phyloP scores from a whole-genome alignment of 331 rosid genomes.

The Malus hybrid region DNA sequence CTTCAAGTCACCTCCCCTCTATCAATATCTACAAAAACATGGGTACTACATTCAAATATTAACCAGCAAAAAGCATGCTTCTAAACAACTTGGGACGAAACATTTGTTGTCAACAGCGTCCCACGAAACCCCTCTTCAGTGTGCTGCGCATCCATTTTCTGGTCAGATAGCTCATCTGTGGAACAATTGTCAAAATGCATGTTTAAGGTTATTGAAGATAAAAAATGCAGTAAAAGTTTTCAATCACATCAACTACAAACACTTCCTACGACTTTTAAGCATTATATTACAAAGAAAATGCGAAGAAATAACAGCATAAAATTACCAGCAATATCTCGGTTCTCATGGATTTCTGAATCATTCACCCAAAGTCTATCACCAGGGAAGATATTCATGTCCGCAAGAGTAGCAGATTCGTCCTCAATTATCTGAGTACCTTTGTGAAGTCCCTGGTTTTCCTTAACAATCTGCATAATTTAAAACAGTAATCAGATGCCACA shows the following conservation, averaged over 20 bases:
- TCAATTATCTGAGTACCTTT: slow-evolving; percentile 73
- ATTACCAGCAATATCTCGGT: slow-evolving; percentile 97
- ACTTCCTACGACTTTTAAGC: not conserved
- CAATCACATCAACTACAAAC: too few relatives aligned
- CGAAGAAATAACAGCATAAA: not conserved
- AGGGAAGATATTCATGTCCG: slow-evolving; percentile 75
- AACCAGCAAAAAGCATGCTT: slow-evolving; percentile 14
- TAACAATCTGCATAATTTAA: slow-evolving; percentile 60
- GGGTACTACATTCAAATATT: slow-evolving; percentile 12
- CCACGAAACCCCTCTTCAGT: slow-evolving; percentile 90
- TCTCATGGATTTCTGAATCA: slow-evolving; percentile 90
- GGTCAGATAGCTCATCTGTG: slow-evolving; percentile 74
- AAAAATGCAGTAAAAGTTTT: not conserved
- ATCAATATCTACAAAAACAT: slow-evolving; percentile 14
- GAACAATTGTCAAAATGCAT: not conserved
- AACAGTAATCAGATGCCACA: slow-evolving; percentile 4
- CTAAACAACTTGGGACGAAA: slow-evolving; percentile 71
- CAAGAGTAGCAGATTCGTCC: slow-evolving; percentile 69
- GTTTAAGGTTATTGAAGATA: not conserved
- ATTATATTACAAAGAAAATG: not conserved
- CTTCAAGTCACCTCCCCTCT: slow-evolving; percentile 4
- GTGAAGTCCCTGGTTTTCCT: slow-evolving; percentile 90
- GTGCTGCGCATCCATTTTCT: slow-evolving; percentile 52
- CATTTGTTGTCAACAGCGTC: slow-evolving; percentile 75
- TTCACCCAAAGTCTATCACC: slow-evolving; percentile 89